Percentiles rank a stretch among this genome's conserved stretches.
Evolutionary conservation across 139 green algal genomes (phyloP).

Genomic region (Zygnema cylindricum): DNA sequence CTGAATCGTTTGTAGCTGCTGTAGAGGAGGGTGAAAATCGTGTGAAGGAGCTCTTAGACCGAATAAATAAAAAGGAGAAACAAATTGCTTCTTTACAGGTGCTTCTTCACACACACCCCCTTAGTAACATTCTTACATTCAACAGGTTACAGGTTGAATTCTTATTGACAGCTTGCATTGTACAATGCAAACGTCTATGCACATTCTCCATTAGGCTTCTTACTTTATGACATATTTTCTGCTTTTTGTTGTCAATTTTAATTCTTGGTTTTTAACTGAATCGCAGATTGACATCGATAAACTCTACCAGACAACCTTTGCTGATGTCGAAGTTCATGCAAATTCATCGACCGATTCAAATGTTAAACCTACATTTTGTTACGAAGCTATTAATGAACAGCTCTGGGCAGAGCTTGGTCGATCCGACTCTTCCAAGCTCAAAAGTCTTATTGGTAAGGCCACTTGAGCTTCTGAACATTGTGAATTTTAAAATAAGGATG

Average conservation of each 20-base stretch:
- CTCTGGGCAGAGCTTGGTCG: slow-evolving; percentile 63
- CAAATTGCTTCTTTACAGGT: slow-evolving; percentile 21
- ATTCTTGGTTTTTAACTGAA: neutral
- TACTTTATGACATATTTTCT: neutral
- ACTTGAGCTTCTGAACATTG: too few relatives aligned
- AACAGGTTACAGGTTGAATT: neutral
- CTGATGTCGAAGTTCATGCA: slow-evolving; percentile 34
- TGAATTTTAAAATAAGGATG: too few relatives aligned
- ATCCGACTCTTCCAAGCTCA: slow-evolving; percentile 31
- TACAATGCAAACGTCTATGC: neutral
- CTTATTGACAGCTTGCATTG: neutral
- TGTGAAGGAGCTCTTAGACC: slow-evolving; percentile 15
- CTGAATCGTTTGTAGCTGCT: slow-evolving; percentile 24
- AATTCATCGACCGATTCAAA: neutral
- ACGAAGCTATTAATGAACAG: slow-evolving; percentile 56
- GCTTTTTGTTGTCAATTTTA: neutral
- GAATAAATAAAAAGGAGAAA: slow-evolving; percentile 21
- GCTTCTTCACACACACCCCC: too few relatives aligned
- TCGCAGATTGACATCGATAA: slow-evolving; percentile 65
- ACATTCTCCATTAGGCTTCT: too few relatives aligned
- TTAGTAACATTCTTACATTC: neutral
- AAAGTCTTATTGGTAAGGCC: slow-evolving; percentile 9
- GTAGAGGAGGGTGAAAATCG: slow-evolving; percentile 36
- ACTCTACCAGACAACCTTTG: slow-evolving; percentile 68
- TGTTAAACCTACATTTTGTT: slow-evolving; percentile 19